Percentiles rank a stretch among this genome's conserved stretches.
Evolutionary conservation across 2,329 filamentous ascomycete species (phyloP).

Genomic region (Teratosphaeria gauchensis): DNA sequence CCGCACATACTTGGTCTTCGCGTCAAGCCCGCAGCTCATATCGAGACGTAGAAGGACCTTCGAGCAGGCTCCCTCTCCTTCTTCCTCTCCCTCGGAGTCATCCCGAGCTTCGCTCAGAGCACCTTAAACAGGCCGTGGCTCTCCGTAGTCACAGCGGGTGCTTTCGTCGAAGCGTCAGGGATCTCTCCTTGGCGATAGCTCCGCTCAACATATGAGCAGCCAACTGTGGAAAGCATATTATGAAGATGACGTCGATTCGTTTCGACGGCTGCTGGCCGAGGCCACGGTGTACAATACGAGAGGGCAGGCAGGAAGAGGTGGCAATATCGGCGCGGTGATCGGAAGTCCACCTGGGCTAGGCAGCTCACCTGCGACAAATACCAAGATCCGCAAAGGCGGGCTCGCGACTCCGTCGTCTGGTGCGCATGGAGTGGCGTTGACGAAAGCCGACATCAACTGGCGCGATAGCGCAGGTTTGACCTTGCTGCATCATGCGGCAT

Average conservation of each 20-base stretch:
- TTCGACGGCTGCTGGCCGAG: slow-evolving; percentile 77
- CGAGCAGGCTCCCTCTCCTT: not conserved
- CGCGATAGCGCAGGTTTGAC: slow-evolving; percentile 76
- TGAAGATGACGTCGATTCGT: slow-evolving; percentile 94
- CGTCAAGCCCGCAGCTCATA: not conserved
- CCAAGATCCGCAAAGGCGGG: slow-evolving; percentile 23
- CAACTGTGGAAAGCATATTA: slow-evolving; percentile 94
- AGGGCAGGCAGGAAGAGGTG: slow-evolving; percentile 32
- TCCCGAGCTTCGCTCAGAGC: slow-evolving; percentile 41
- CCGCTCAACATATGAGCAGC: slow-evolving; percentile 69
- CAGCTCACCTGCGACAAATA: slow-evolving; percentile 35
- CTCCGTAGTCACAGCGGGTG: slow-evolving; percentile 77
- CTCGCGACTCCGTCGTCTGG: slow-evolving; percentile 39
- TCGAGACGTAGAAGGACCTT: not conserved
- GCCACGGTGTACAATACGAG: slow-evolving; percentile 53
- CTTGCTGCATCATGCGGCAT: slow-evolving; percentile 72
- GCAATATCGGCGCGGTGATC: slow-evolving; percentile 22
- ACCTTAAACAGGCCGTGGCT: slow-evolving; percentile 90
- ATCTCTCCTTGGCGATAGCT: slow-evolving; percentile 24
- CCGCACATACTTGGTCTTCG: not conserved
- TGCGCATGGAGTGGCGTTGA: slow-evolving; percentile 36
- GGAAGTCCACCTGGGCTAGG: slow-evolving; percentile 37
- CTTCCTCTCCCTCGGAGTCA: not conserved
- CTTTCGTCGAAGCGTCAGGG: slow-evolving; percentile 47
- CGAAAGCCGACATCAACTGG: slow-evolving; percentile 66